These are phyloP conservation scores for Colletotrichum filicis DNA, from an alignment of 2,329 filamentous ascomycete species.

Conservation along the genomic window DNA sequence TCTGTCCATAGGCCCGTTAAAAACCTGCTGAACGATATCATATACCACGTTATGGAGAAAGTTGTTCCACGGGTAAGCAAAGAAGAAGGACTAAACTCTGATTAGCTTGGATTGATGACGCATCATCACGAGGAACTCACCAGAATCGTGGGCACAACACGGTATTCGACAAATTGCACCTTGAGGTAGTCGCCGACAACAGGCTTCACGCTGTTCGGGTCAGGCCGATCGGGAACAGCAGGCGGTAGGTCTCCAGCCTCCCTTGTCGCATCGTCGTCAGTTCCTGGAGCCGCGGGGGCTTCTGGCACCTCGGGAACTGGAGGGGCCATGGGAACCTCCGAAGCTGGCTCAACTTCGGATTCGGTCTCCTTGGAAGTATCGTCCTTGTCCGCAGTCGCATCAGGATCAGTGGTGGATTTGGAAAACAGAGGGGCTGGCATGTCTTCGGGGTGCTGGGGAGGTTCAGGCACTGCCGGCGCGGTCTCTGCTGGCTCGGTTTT, in stretches of 20 bases:
- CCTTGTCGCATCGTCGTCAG: not conserved
- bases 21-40: constrained; percentile 98
- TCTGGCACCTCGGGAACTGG: constrained; percentile 24
- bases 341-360: constrained; percentile 40
- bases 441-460: constrained; percentile 71
- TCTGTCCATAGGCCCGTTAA: constrained; percentile 97
- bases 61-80: constrained; percentile 99
- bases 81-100: constrained; percentile 85
- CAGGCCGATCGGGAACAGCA: constrained; percentile 32
- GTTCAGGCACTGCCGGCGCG: not conserved
- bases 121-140: constrained; percentile 63
- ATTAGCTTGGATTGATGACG: not conserved
- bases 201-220: constrained; percentile 57
- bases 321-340: constrained; percentile 23
- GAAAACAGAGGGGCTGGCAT: constrained; percentile 75
- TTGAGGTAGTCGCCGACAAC: constrained; percentile 96
- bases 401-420: constrained; percentile 40
- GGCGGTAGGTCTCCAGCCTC: constrained; percentile 30
- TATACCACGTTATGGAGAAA: constrained; percentile 99
- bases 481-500: constrained; percentile 24
- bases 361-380: constrained; percentile 1
- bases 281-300: constrained; percentile 8
- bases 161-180: constrained; percentile 94
- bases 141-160: constrained; percentile 94
- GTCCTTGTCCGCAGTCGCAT: not conserved